Evolutionary conservation across 257 asterid genomes (phyloP), one percentile per base, ranked within the genome.

Genomic region (Marsdenia floribunda): DNA sequence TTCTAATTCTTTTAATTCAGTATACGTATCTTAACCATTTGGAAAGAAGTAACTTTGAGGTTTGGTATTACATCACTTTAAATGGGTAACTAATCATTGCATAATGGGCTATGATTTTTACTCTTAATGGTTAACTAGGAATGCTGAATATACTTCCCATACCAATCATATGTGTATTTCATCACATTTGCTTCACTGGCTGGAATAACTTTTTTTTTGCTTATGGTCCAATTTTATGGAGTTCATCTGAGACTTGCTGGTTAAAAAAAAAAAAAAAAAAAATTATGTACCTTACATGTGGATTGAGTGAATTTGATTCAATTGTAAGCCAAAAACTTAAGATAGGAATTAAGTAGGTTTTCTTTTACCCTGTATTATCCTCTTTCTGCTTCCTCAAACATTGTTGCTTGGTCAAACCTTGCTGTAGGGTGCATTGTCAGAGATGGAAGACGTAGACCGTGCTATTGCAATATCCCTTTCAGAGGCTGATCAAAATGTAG

Each of bases 401-500:
- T 44, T 57, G 3, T 38, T 24, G 15, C 26, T 14, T 77, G 70
- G 59, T 53, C 49, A 46, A 63, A 38, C 42, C 68, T 68, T 58
- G 63, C 21, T 78, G 68, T 78, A 92, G 98, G 91, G 86, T 81
- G 54, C 96, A 71, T 47, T 68, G 73, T 77, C 87, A 42, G 98
- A 91, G 81, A 80, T 77, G 75, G 98, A 90, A 82, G 96, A 90
- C 73, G 85, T 88, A 73, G 93, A 88, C 78, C 88, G 81, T 67
- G 96, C 96, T 69, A 91, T 93, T 88, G 96, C 98, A 68, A 77
- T 90, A 76, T 91, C 98, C 70, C 92, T 87, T 79, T 83, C 88
- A 60, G 96, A 91, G 75, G 96, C 88, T 79, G 92, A 91, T 70
- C 88, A 83, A 49, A 88, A 77, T 86, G 90, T 86, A 60, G 85